Base-by-base conservation (phyloP, 176 grass and related monocot species). In the Secale cereale region DNA sequence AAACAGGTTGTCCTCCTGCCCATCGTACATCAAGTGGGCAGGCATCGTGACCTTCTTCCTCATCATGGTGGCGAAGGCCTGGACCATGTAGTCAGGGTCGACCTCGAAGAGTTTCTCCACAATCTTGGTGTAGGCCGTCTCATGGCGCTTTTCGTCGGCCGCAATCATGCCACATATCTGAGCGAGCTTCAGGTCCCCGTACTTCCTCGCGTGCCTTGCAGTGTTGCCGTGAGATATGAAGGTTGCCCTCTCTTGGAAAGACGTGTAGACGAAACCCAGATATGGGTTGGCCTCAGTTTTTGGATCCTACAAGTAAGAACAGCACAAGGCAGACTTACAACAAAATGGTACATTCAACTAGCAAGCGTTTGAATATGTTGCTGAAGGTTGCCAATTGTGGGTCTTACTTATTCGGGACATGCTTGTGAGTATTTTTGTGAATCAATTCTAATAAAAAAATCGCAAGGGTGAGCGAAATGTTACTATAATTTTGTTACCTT, bases 41-140 rank as follows among this genome's bases (percentile, higher is more conserved):
- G 68, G 68, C 68, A 70, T 70, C 0, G 35, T 40, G 68, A 70
- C 5, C 68, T 70, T 70, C 68, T 70, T 70, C 68, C 68, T 70
- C 68, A 70, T 70, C 68, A 70, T 70, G 68, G 33, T 14, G 20
- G 68, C 68, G 35, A 70, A 70, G 33, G 68, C 68, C 33, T 25
- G 22, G 35, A 70, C 68, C 22, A 35, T 70, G 68, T 70, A 70
- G 68, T 70, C 68, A 2, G 68, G 68, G 22, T 70, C 68, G 0
- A 70, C 35, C 35, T 70, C 68, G 10, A 70, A 70, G 68, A 70
- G 68, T 35, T 70, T 70, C 68, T 70, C 68, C 1, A 25, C 68
- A 2, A 70, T 70, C 68, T 70, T 70, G 68, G 68, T 70, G 68
- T 70, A 70, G 10, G 68, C 68, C 10, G 68, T 70, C 68, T 70